These are phyloP conservation scores for Teunomyces tritomae DNA, from an alignment of 805 yeast species.

Conservation along the genomic window DNA sequence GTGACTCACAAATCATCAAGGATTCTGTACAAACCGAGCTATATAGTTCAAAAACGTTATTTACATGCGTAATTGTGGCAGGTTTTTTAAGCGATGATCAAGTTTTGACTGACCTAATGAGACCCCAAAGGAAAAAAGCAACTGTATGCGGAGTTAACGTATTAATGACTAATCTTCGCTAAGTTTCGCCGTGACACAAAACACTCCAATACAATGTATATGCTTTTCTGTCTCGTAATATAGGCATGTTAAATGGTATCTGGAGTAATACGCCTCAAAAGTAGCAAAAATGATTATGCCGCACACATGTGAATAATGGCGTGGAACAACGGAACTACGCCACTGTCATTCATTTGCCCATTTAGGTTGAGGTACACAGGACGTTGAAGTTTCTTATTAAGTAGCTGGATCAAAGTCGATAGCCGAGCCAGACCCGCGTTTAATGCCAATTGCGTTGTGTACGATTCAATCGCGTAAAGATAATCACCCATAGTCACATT, in stretches of 20 bases:
- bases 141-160: not conserved
- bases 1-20: no score
- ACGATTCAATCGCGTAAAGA: constrained; percentile 27
- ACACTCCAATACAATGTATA: not conserved
- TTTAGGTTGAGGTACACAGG: constrained; percentile 33
- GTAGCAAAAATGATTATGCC: not conserved
- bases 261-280: not conserved
- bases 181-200: not conserved
- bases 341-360: constrained; percentile 14
- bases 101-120: not conserved
- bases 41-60: no score
- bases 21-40: no score
- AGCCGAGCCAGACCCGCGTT: constrained; percentile 17
- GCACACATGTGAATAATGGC: not conserved
- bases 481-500: constrained; percentile 25
- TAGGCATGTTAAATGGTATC: not conserved
- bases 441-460: constrained; percentile 17
- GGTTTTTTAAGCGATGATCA: not conserved
- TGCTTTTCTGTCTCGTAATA: no score
- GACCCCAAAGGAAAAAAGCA: not conserved
- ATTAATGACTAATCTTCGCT: not conserved
- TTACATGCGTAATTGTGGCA: not conserved
- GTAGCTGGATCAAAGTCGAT: constrained; percentile 20
- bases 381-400: constrained; percentile 20
- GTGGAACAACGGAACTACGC: constrained; percentile 7